These are phyloP conservation scores for Claviceps paspali DNA, from an alignment of 2,329 filamentous ascomycete genomes.

Conservation along the genomic window DNA sequence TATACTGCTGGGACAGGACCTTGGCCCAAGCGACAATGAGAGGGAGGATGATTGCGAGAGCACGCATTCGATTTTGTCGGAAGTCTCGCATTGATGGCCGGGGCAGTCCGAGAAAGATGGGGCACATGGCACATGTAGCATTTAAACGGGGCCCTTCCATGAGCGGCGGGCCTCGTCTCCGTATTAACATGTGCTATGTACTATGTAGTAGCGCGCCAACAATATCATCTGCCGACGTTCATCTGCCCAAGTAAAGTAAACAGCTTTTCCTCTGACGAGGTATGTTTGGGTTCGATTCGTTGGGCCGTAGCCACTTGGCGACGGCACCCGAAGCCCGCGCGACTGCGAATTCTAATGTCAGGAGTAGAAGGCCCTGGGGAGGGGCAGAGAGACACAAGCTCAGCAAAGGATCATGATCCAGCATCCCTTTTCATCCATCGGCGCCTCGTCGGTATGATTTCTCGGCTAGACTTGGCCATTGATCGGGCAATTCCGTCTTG, in stretches of 20 bases:
- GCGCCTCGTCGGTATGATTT: slow-evolving; percentile 13
- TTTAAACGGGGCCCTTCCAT: slow-evolving; percentile 4
- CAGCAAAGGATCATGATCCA: no score
- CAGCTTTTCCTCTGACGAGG: no score
- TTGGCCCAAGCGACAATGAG: slow-evolving; percentile 25
- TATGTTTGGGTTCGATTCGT: no score
- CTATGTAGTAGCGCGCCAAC: no score
- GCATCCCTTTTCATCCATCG: slow-evolving; percentile 6
- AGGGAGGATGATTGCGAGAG: slow-evolving; percentile 7
- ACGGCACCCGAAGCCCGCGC: no score
- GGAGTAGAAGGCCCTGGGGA: no score
- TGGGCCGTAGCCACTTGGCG: no score
- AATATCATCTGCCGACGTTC: no score
- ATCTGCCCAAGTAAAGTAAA: no score
- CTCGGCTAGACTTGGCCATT: not conserved
- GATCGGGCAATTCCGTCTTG: slow-evolving; percentile 14
- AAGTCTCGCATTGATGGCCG: slow-evolving; percentile 5
- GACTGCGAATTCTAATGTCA: no score
- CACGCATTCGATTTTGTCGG: slow-evolving; percentile 6
- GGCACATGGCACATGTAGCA: slow-evolving; percentile 3
- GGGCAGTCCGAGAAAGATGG: slow-evolving; percentile 17
- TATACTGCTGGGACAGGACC: slow-evolving; percentile 34
- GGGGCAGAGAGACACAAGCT: no score
- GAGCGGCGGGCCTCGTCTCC: slow-evolving; percentile 3
- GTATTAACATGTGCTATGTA: no score